These are phyloP conservation scores for Peniophora sp. DNA, from an alignment of 1,284 basidiomycete species.

Conservation along the genomic window DNA sequence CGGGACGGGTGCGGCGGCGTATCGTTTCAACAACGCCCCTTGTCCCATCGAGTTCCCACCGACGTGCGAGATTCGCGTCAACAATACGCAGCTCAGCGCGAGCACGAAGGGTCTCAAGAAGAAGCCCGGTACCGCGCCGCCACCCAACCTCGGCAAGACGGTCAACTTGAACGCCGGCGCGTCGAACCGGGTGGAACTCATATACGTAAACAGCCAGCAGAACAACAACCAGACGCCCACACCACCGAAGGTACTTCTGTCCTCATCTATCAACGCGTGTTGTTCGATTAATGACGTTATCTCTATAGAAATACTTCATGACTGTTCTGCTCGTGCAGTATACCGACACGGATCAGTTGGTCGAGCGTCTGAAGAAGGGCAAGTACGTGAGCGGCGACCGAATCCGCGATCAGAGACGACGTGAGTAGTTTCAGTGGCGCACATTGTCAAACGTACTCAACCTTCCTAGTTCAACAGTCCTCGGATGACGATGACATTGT, in stretches of 20 bases:
- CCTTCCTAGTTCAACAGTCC: constrained; percentile 36
- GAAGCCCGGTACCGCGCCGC: constrained; percentile 92
- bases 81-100: constrained; percentile 60
- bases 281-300: constrained; percentile 1
- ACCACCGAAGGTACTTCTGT: constrained; percentile 52
- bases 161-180: constrained; percentile 38
- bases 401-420: constrained; percentile 59
- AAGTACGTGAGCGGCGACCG: constrained; percentile 62
- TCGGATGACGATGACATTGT: constrained; percentile 84
- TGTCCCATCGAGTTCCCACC: constrained; percentile 88
- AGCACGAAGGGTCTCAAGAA: constrained; percentile 92
- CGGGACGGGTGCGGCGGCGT: constrained; percentile 37
- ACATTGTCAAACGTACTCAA: constrained; percentile 1
- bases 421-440: background rate
- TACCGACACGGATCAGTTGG: constrained; percentile 57
- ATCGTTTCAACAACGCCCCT: constrained; percentile 39
- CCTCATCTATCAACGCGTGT: background rate
- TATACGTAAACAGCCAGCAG: constrained; percentile 74
- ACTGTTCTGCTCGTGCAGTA: constrained; percentile 77
- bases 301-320: constrained; percentile 74
- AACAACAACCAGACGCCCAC: constrained; percentile 49
- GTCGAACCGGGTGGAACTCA: constrained; percentile 73
- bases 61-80: constrained; percentile 87
- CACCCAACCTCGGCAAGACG: constrained; percentile 71
- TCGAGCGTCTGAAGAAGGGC: constrained; percentile 58